Conservation (phyloP, 2,329 filamentous ascomycete species). For the Phialocephala subalpina region DNA sequence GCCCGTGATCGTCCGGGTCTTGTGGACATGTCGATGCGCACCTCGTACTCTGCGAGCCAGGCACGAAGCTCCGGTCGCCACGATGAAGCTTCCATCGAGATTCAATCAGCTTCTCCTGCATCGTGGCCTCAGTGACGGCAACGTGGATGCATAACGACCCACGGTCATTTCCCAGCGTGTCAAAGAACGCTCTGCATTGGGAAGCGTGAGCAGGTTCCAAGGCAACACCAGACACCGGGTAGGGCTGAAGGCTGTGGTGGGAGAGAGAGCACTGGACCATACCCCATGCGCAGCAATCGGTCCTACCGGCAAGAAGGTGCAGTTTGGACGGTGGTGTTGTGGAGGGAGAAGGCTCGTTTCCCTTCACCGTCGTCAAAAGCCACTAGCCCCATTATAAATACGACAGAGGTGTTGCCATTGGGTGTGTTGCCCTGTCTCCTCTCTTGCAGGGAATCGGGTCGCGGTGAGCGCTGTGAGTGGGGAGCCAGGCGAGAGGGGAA, state of each 20-base stretch:
- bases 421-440: conserved; percentile 16
- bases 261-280: conserved; percentile 7
- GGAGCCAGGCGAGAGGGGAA: conserved; percentile 1
- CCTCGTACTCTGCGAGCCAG: background rate
- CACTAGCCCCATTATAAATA: conserved; percentile 17
- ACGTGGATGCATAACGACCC: conserved; percentile 16
- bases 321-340: conserved; percentile 5
- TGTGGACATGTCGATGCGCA: background rate
- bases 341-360: background rate
- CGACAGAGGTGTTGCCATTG: conserved; percentile 24
- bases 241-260: conserved; percentile 32
- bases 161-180: conserved; percentile 4
- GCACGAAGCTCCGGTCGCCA: conserved; percentile 11
- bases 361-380: conserved; percentile 23
- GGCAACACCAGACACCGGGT: conserved; percentile 30
- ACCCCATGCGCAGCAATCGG: conserved; percentile 27
- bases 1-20: conserved; percentile 9
- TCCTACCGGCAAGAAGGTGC: conserved; percentile 6
- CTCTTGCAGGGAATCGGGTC: no score
- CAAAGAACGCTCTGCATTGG: conserved; percentile 6
- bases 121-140: conserved; percentile 4
- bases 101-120: conserved; percentile 14
- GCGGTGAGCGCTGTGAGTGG: conserved; percentile 25
- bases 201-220: conserved; percentile 9
- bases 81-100: conserved; percentile 12